Evolutionary conservation across 306 rosid species (phyloP).

Genomic region (Lathyrus tuberosus): DNA sequence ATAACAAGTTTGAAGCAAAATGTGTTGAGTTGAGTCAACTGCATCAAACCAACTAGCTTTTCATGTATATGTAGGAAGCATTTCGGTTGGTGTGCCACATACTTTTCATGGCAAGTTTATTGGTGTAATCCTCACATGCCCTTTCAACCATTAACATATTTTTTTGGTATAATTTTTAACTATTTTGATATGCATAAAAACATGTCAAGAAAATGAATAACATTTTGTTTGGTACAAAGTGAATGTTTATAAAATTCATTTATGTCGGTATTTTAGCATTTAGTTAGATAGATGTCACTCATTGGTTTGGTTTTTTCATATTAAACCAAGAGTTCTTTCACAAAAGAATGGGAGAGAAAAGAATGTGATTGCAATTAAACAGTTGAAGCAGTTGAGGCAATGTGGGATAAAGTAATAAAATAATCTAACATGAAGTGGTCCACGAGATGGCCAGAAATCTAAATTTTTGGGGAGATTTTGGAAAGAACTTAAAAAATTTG

Average conservation of each 20-base stretch:
- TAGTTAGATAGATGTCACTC: conserved; percentile 8
- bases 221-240: conserved; percentile 32
- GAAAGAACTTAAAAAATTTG: too few relatives aligned
- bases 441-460: too few relatives aligned
- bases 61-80: conserved; percentile 51
- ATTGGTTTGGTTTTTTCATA: conserved; percentile 18
- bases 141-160: conserved; percentile 46
- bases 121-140: conserved; percentile 48
- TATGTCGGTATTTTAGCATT: not conserved
- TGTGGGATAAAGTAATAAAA: too few relatives aligned
- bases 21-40: conserved; percentile 46
- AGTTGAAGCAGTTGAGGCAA: too few relatives aligned
- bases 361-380: conserved; percentile 24
- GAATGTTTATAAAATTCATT: conserved; percentile 7
- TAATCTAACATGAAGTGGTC: too few relatives aligned
- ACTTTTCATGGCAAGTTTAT: conserved; percentile 61
- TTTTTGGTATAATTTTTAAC: conserved; percentile 28
- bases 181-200: conserved; percentile 35
- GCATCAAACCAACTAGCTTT: conserved; percentile 47
- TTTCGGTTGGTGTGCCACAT: conserved; percentile 68
- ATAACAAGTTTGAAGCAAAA: conserved; percentile 22
- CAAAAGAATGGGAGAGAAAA: conserved; percentile 13
- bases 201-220: conserved; percentile 72
- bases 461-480: too few relatives aligned
- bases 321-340: conserved; percentile 3